Conservation (phyloP, 2,329 filamentous ascomycete genomes). For the Verticillium zaregamsianum region DNA sequence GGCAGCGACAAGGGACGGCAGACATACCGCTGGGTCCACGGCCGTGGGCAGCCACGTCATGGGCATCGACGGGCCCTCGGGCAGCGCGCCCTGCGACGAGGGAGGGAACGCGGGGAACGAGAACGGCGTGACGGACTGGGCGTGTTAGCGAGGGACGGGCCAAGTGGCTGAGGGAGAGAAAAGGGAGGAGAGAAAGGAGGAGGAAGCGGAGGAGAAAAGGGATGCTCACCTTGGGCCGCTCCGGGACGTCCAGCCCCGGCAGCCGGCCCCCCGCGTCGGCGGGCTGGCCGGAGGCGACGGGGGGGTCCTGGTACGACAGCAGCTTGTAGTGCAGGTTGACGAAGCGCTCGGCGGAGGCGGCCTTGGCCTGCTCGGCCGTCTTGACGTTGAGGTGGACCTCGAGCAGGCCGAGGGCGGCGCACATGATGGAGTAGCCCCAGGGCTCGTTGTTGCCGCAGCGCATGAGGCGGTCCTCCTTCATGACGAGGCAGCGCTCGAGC, state of each 20-base stretch:
- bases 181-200: too few species aligned
- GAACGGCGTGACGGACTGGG: slow-evolving; percentile 38
- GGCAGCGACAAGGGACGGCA: background rate
- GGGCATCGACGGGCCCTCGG: slow-evolving; percentile 16
- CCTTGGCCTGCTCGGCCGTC: slow-evolving; percentile 52
- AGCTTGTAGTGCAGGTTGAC: slow-evolving; percentile 55
- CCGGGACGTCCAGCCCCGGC: slow-evolving; percentile 28
- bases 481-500: slow-evolving; percentile 56
- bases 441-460: slow-evolving; percentile 61
- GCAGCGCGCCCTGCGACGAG: slow-evolving; percentile 4
- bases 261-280: slow-evolving; percentile 17
- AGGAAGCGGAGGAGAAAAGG: background rate
- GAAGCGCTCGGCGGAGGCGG: slow-evolving; percentile 54
- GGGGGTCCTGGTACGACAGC: slow-evolving; percentile 48
- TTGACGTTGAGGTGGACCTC: slow-evolving; percentile 57
- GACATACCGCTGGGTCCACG: slow-evolving; percentile 18
- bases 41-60: slow-evolving; percentile 28
- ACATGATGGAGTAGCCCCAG: slow-evolving; percentile 62
- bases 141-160: background rate
- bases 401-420: slow-evolving; percentile 53
- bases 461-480: slow-evolving; percentile 58
- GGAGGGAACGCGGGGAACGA: slow-evolving; percentile 21
- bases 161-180: too few species aligned
- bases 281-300: slow-evolving; percentile 25
- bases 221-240: slow-evolving; percentile 34